Evolutionary conservation across 202 grass and related monocot genomes (phyloP).

Genomic region (Cymbopogon flexuosus): DNA sequence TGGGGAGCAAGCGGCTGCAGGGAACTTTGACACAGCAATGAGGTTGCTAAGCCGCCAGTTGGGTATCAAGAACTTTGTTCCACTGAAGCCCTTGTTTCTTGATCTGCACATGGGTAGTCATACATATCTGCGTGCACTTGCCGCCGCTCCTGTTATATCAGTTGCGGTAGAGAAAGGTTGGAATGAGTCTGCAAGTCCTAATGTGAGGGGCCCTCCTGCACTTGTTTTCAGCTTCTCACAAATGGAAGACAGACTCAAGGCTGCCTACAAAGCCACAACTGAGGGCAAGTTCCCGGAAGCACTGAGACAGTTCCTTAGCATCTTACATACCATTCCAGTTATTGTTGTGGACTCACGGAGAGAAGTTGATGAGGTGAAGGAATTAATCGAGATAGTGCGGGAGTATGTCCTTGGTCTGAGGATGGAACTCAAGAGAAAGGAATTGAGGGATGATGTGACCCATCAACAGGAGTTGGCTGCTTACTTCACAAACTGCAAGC

Average conservation of each 20-base stretch:
- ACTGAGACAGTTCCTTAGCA: slow-evolving; percentile 73
- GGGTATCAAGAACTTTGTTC: slow-evolving; percentile 87
- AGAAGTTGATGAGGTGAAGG: slow-evolving; percentile 98
- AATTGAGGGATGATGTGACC: slow-evolving; percentile 57
- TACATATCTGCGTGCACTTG: slow-evolving; percentile 60
- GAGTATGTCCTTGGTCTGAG: slow-evolving; percentile 89
- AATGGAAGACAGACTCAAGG: slow-evolving; percentile 92
- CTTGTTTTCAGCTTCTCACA: slow-evolving; percentile 86
- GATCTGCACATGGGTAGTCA: slow-evolving; percentile 80
- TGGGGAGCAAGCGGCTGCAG: slow-evolving; percentile 85
- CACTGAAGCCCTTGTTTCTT: slow-evolving; percentile 72
- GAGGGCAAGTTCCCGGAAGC: slow-evolving; percentile 91
- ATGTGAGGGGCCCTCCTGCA: slow-evolving; percentile 78
- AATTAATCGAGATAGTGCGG: slow-evolving; percentile 82
- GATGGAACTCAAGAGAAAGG: slow-evolving; percentile 87
- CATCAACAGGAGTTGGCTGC: slow-evolving; percentile 86
- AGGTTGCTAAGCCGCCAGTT: slow-evolving; percentile 82
- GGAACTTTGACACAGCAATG: slow-evolving; percentile 95
- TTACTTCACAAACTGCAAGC: slow-evolving; percentile 98
- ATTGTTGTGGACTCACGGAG: slow-evolving; percentile 81
- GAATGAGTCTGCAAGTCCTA: slow-evolving; percentile 81
- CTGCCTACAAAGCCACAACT: slow-evolving; percentile 78
- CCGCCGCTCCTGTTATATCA: slow-evolving; percentile 55
- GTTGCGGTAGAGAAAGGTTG: slow-evolving; percentile 94
- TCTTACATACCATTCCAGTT: slow-evolving; percentile 77